Conservation (phyloP, 352 stramenopile genomes). For the Pythium brassicae region DNA sequence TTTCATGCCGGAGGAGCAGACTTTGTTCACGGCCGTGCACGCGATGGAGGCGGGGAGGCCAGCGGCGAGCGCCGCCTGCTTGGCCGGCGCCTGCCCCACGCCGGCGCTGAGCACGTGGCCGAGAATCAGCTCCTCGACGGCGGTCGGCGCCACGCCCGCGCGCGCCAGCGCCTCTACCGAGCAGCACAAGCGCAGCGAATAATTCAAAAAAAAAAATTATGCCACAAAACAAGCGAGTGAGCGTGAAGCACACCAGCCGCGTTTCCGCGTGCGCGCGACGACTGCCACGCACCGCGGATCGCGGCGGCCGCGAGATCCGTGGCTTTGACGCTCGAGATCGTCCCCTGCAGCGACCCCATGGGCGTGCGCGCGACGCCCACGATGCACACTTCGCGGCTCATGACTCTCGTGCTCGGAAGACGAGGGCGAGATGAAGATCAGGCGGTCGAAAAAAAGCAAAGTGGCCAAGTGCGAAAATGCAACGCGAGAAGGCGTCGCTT, state of each 20-base stretch:
- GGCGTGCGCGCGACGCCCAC: slow-evolving; percentile 93
- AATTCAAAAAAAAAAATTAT: no score
- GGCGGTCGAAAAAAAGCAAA: slow-evolving; percentile 3
- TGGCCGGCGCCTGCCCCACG: slow-evolving; percentile 93
- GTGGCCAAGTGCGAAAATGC: no score
- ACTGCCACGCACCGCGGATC: slow-evolving; percentile 59
- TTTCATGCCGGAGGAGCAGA: slow-evolving; percentile 95
- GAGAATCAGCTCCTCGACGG: slow-evolving; percentile 93
- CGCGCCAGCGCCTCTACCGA: slow-evolving; percentile 36
- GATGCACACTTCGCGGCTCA: slow-evolving; percentile 84
- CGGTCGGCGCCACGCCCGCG: slow-evolving; percentile 32
- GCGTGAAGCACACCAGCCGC: background rate
- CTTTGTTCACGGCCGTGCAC: slow-evolving; percentile 98
- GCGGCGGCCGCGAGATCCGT: slow-evolving; percentile 87
- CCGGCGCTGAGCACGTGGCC: slow-evolving; percentile 94
- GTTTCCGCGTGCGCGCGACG: no score
- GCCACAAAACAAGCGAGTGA: background rate
- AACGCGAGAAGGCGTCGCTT: background rate
- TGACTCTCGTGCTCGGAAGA: background rate
- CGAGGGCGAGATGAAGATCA: no score
- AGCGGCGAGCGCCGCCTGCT: slow-evolving; percentile 83
- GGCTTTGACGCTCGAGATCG: slow-evolving; percentile 77
- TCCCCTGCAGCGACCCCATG: slow-evolving; percentile 90
- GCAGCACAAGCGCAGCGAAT: background rate
- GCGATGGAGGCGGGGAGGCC: slow-evolving; percentile 76